Evolutionary conservation across 2,329 filamentous ascomycete species (phyloP), one percentile per base, ranked within the genome.

Genomic region (Shiraia bambusicola): DNA sequence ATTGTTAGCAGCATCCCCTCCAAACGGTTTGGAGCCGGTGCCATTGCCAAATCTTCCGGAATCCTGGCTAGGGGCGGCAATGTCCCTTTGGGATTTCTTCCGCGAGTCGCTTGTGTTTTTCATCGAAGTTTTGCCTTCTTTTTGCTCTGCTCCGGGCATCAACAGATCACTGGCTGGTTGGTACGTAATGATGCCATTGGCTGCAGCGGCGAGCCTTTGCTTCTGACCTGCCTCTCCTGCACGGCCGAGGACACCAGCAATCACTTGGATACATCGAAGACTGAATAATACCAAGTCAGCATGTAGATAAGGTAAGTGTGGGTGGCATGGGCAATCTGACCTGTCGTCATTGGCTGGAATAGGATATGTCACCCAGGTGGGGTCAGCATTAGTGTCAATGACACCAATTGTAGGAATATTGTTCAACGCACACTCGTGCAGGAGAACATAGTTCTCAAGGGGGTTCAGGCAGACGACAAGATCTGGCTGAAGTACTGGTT

Each of bases 321-420:
- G 22, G 24, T 17, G 27, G 15, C 19, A 22, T 8, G 19, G 14
- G 6, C 26, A 5, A 32, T 66, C 76, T 63, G 68, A 88, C 86
- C 85, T 90, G 76, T 98, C 93, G 65, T 98, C 93, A 68, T 98
- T 98, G 36, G 89, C 89, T 2, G 93, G 93, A 56, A 98, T 96
- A 11, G 88, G 87, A 66, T 98, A 98, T 3, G 93, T 97, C 36
- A 97, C 90, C 82, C 88, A 92, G 0, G 88, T 88, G 1, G 93
- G 88, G 69, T 97, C 87, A 2, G 84, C 85, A 69, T 98, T 87
- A 1, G 93, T 97, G 69, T 98, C 93, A 54, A 97, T 86, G 43
- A 98, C 78, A 33, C 92, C 93, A 60, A 98, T 93, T 0, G 93
- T 97, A 1, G 93, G 93, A 42, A 98, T 87, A 61, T 86, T 88